Percentiles rank a stretch among this genome's conserved stretches.
Evolutionary conservation across 2,329 filamentous ascomycete genomes (phyloP).

Genomic region (Scedosporium minutisporum): DNA sequence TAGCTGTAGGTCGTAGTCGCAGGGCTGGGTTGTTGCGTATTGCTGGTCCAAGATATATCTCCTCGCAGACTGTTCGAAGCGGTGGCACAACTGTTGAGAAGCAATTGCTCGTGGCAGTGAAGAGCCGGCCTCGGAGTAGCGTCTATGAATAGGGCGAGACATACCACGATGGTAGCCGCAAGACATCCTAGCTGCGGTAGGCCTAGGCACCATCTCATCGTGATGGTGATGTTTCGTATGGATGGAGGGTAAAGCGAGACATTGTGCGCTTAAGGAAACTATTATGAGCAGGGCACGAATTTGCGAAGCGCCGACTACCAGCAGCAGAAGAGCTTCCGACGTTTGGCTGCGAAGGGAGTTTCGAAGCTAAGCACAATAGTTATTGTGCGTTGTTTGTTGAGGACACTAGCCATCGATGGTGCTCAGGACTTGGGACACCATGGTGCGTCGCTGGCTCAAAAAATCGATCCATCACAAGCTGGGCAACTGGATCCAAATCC

Average conservation of each 20-base stretch:
- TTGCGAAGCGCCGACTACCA: background rate
- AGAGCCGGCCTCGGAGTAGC: background rate
- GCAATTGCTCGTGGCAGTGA: background rate
- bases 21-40: too few species aligned
- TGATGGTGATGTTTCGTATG: background rate
- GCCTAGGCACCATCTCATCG: background rate
- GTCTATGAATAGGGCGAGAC: background rate
- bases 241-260: background rate
- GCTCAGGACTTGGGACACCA: too few species aligned
- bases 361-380: background rate
- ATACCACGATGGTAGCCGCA: background rate
- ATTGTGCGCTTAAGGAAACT: background rate
- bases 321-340: background rate
- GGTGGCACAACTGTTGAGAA: background rate
- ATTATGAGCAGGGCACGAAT: background rate
- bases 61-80: background rate
- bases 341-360: background rate
- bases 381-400: too few species aligned
- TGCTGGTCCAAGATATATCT: background rate
- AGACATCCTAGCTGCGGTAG: background rate
- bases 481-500: too few species aligned
- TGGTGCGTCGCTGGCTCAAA: too few species aligned
- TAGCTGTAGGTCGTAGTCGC: too few species aligned
- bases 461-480: too few species aligned
- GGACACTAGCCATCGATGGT: too few species aligned